Base-by-base conservation (phyloP, 164 flowering plant genomes). In the Hamamelis virginiana region DNA sequence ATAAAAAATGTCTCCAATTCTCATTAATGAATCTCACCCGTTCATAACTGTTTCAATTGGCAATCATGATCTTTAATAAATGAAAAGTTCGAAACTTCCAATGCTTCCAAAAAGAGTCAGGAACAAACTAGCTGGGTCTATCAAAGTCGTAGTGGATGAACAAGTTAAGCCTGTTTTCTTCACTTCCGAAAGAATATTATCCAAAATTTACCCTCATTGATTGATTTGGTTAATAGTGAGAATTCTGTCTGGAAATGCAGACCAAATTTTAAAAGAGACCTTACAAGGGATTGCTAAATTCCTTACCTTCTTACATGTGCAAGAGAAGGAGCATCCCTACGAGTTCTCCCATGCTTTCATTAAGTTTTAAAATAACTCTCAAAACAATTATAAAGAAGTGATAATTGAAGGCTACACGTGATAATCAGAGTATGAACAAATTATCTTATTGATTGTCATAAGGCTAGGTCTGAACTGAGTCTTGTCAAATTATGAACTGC, bases 41-140 rank as follows among this genome's bases (percentile, higher is more conserved):
- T n/a, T n/a, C 15, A 5, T 50, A 16, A 50, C 15, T 50, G 53
- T 50, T 50, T 50, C 1, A 14, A n/a, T 50, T 50, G 53, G 15
- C 21, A 12, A 8, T 5, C 15, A n/a, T 50, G 53, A 12, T 12
- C 53, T 50, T n/a, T 4, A 50, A 50, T 50, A 50, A 50, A 50
- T n/a, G 15, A 33, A 33, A 33, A n/a, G n/a, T n/a, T n/a, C n/a
- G n/a, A n/a, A n/a, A 33, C 6, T 33, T 33, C 41, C 41, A 33
- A 33, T 33, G 41, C 6, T 33, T 6, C 41, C 41, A 16, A 50
- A n/a, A 50, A 14, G 53, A n/a, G 53, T 13, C 18, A 2, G n/a
- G 53, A 50, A n/a, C 13, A 50, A 50, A 50, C n/a, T n/a, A 15
- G 53, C 53, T 50, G 53, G 53, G n/a, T 50, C 53, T 50, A 50